Percentiles rank a stretch among this genome's conserved stretches.
These are phyloP conservation scores for Metschnikowia continentalis DNA, from an alignment of 805 yeast genomes.

Conservation along the genomic window DNA sequence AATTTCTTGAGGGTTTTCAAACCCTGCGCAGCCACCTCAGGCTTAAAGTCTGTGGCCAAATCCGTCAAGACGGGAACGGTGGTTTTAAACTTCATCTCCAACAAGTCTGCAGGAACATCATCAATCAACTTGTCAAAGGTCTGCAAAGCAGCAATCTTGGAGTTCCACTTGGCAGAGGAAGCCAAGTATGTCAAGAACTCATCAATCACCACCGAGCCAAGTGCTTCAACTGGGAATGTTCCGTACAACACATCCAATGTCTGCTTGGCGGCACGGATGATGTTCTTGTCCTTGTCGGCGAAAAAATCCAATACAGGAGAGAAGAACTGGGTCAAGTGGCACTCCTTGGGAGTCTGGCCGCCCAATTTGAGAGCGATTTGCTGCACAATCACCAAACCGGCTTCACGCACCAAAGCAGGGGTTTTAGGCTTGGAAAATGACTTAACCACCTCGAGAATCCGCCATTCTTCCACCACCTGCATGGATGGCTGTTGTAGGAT, in stretches of 20 bases:
- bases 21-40: conserved; percentile 89
- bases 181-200: conserved; percentile 58
- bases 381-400: conserved; percentile 63
- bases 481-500: conserved; percentile 41
- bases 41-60: conserved; percentile 91
- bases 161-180: conserved; percentile 90
- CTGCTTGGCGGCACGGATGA: conserved; percentile 79
- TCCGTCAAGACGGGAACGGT: conserved; percentile 84
- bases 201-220: conserved; percentile 65
- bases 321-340: conserved; percentile 62
- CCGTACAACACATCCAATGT: conserved; percentile 69
- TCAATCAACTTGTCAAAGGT: conserved; percentile 69
- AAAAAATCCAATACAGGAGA: conserved; percentile 63
- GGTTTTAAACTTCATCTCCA: conserved; percentile 74
- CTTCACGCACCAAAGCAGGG: conserved; percentile 71
- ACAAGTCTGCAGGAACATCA: conserved; percentile 78
- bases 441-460: conserved; percentile 55
- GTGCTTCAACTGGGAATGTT: conserved; percentile 71
- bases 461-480: conserved; percentile 56
- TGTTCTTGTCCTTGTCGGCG: conserved; percentile 84
- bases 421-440: conserved; percentile 72
- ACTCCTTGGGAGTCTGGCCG: conserved; percentile 69
- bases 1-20: conserved; percentile 62
- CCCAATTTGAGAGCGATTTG: conserved; percentile 55
- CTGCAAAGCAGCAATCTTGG: conserved; percentile 76